phyloP scores from a whole-genome alignment of 106 monocot genomes.

The Gastrodia elata region DNA sequence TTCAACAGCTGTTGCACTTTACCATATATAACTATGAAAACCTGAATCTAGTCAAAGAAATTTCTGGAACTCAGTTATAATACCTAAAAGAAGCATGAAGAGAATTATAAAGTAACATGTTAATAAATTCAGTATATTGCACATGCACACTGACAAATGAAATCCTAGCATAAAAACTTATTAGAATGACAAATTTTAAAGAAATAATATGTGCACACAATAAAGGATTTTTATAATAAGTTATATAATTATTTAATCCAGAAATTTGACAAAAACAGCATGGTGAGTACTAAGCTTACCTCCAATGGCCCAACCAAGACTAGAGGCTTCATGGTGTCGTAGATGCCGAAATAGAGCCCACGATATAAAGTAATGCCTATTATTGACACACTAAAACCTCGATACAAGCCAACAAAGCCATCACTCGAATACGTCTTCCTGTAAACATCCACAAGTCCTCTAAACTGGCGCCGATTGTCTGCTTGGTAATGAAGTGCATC shows the following conservation, averaged over 20 bases:
- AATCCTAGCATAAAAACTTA: no score
- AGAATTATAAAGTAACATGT: no score
- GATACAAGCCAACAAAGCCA: conserved; percentile 77
- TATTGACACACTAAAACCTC: conserved; percentile 83
- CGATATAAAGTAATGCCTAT: conserved; percentile 85
- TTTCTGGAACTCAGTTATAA: no score
- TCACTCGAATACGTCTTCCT: conserved; percentile 72
- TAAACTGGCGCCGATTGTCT: conserved; percentile 50
- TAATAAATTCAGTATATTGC: no score
- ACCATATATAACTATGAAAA: no score
- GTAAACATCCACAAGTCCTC: conserved; percentile 77
- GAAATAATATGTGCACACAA: not conserved
- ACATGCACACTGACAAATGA: no score
- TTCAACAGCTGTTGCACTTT: no score
- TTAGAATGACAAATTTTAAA: not conserved
- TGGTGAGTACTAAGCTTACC: conserved; percentile 29
- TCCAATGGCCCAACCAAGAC: conserved; percentile 73
- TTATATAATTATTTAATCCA: not conserved
- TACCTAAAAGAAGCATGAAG: no score
- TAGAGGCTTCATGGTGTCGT: conserved; percentile 81
- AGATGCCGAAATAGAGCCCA: conserved; percentile 91
- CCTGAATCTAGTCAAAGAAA: no score
- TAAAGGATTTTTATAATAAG: not conserved
- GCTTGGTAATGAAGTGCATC: conserved; percentile 55
- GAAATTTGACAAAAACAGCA: not conserved